These are phyloP conservation scores for Psidium friedrichsthalianum DNA, from an alignment of 345 rosid genomes.

Conservation along the genomic window DNA sequence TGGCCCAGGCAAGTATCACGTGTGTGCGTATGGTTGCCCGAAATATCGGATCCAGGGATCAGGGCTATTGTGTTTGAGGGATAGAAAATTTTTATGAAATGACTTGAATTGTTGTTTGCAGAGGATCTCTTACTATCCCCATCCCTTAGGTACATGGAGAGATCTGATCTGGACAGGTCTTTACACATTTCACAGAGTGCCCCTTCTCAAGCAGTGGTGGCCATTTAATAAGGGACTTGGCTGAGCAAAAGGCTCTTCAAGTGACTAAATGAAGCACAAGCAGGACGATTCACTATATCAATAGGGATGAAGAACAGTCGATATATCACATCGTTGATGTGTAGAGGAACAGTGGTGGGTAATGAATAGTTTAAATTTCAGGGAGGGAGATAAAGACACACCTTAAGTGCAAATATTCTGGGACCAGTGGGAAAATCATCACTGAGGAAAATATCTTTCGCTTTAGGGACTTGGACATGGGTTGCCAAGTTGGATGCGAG, in stretches of 20 bases:
- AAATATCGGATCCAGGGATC: neutral
- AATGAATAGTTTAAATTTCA: too few species aligned
- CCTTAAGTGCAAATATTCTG: too few species aligned
- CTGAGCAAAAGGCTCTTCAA: conserved; percentile 19
- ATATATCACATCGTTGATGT: conserved; percentile 14
- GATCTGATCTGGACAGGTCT: conserved; percentile 26
- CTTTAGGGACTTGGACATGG: conserved; percentile 9
- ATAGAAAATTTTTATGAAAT: neutral
- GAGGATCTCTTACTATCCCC: conserved; percentile 34
- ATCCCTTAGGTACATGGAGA: conserved; percentile 25
- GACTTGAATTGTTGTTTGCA: neutral
- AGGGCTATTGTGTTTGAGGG: too few species aligned
- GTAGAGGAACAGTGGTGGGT: too few species aligned
- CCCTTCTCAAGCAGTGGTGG: conserved; percentile 29
- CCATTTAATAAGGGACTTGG: conserved; percentile 22
- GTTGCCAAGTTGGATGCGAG: too few species aligned
- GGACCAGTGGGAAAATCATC: neutral
- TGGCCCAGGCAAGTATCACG: neutral
- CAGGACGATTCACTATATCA: conserved; percentile 32
- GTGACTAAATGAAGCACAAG: conserved; percentile 16
- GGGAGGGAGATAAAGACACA: too few species aligned
- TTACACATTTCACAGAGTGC: conserved; percentile 18
- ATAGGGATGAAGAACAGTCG: conserved; percentile 27
- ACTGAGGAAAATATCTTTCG: neutral
- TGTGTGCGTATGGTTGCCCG: neutral